phyloP scores from a whole-genome alignment of 2,329 filamentous ascomycete species.

The Calonectria leucothoes region DNA sequence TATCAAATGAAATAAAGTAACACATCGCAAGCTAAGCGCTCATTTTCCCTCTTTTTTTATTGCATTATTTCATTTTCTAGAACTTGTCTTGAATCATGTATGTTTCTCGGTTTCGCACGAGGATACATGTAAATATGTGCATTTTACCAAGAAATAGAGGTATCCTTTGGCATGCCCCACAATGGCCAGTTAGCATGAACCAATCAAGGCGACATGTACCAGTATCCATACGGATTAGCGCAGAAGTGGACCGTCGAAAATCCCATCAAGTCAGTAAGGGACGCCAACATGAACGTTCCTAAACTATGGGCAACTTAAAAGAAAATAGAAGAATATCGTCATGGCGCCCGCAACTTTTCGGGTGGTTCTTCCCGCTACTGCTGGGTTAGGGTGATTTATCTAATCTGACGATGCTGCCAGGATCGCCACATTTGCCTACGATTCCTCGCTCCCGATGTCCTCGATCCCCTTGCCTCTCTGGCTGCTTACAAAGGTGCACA shows the following conservation, averaged over 20 bases:
- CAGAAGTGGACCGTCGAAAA: not conserved
- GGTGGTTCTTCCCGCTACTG: not conserved
- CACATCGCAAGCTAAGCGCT: too few relatives aligned
- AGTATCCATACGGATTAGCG: not conserved
- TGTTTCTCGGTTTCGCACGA: not conserved
- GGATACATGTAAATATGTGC: not conserved
- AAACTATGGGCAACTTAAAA: slow-evolving; percentile 11
- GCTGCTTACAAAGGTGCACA: not conserved
- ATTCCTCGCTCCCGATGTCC: not conserved
- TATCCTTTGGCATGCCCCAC: not conserved
- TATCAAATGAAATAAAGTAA: not conserved
- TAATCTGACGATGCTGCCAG: not conserved
- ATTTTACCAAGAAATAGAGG: not conserved
- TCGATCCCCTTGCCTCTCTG: not conserved
- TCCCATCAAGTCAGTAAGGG: not conserved
- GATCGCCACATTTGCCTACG: slow-evolving; percentile 1
- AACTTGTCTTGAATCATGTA: too few relatives aligned
- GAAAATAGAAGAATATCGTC: not conserved
- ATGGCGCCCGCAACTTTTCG: slow-evolving; percentile 9
- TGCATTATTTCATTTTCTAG: too few relatives aligned
- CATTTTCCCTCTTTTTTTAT: too few relatives aligned
- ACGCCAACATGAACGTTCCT: not conserved
- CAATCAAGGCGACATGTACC: not conserved
- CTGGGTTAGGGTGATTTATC: not conserved
- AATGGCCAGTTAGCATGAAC: not conserved